Evolutionary conservation across 164 flowering plant species (phyloP).

Genomic region (Santalum album): DNA sequence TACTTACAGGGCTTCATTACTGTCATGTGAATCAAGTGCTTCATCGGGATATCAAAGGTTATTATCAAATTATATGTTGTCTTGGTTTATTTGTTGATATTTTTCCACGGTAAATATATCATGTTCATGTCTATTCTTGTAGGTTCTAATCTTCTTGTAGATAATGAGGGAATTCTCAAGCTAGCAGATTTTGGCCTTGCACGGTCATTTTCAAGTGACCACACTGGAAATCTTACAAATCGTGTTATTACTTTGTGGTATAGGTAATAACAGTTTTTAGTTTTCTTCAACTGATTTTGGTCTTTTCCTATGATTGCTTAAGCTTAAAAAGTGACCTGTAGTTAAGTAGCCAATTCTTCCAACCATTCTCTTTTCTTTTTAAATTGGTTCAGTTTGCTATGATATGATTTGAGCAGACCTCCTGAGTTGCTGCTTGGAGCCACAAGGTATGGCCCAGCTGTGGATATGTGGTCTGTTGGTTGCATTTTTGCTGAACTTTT

Average conservation of each 20-base stretch:
- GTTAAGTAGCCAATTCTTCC: not conserved
- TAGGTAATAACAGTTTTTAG: slow-evolving; percentile 35
- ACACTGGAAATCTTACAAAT: slow-evolving; percentile 76
- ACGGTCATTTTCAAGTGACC: slow-evolving; percentile 66
- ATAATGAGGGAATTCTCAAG: slow-evolving; percentile 88
- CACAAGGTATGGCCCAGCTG: slow-evolving; percentile 94
- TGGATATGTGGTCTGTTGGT: slow-evolving; percentile 99
- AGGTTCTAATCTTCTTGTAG: slow-evolving; percentile 94
- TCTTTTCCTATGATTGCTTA: not conserved
- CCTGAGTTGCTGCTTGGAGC: slow-evolving; percentile 96
- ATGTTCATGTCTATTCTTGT: slow-evolving; percentile 9
- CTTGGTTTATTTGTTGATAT: slow-evolving; percentile 4
- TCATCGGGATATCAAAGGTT: slow-evolving; percentile 96
- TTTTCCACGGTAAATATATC: not conserved
- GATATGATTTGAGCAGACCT: slow-evolving; percentile 46
- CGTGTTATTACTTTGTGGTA: slow-evolving; percentile 95
- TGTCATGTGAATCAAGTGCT: slow-evolving; percentile 95
- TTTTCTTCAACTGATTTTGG: not conserved
- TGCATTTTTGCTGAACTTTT: slow-evolving; percentile 95
- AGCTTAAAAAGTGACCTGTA: not conserved
- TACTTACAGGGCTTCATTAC: slow-evolving; percentile 88
- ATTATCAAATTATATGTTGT: not conserved
- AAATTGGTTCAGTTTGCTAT: slow-evolving; percentile 10
- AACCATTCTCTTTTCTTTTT: not conserved
- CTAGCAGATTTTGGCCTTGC: slow-evolving; percentile 99